Evolutionary conservation across 2,329 filamentous ascomycete species (phyloP), one percentile per base, ranked within the genome.

Genomic region (Paecilomyces variotii): DNA sequence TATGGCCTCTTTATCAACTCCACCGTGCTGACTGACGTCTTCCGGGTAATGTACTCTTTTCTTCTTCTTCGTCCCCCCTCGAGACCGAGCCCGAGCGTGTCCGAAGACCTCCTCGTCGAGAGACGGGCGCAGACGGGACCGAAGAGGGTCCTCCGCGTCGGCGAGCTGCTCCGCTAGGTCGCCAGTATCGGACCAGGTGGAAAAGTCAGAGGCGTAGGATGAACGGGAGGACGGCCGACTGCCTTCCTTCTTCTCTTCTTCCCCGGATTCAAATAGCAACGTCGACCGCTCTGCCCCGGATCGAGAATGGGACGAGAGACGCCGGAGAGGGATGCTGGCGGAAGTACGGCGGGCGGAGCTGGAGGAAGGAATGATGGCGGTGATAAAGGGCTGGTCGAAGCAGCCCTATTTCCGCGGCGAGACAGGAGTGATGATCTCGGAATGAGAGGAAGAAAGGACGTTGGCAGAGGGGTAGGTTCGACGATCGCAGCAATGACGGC

Each of bases 111-210:
- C 82, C 68, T 76, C 83, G 73, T 90, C 85, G 59, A 88, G 76
- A 65, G 86, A 86, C 66, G 85, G 80, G 69, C 82, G 81, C 60
- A 93, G 80, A 68, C 84, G 87, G 66, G 86, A 84, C 66, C 84
- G 86, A 65, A 96, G 82, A 60, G 91, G 90, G 73, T 96, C 90
- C 76, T 93, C 86, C 70, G 87, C 86, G 79, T 89, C 87, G 69
- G 85, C 89, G 67, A 92, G 82, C 81, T 95, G 93, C 79, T 97
- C 93, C 70, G 90, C 91, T 68, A 97, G 85, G 76, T 97, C 94
- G 70, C 91, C 93, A 52, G 93, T 96, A 75, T 97, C 91, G 71
- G 90, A 92, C 91, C 91, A 97, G 67, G 89, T 85, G 60, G 87
- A 90, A 74, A 90, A 89, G 68, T 88, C 85, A 61, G 85, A 88